Conservation (phyloP, 331 rosid genomes). For the Telfairia occidentalis region DNA sequence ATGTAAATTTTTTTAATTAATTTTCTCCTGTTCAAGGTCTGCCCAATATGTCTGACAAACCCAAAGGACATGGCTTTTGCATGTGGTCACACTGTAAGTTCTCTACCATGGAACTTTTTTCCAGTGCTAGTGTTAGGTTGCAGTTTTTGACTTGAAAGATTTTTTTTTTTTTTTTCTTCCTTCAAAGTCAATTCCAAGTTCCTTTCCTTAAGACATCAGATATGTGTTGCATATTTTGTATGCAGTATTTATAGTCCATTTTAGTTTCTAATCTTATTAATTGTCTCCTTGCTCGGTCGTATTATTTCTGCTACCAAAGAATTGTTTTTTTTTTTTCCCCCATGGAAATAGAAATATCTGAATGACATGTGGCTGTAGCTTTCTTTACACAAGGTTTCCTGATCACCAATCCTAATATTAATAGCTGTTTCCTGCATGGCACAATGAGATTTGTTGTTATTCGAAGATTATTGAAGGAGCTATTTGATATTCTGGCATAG, state of each 20-base stretch:
- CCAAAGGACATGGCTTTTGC: conserved; percentile 96
- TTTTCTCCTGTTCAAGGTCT: conserved; percentile 40
- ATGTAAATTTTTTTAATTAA: conserved; percentile 8
- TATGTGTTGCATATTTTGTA: too few relatives aligned
- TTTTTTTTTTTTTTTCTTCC: too few relatives aligned
- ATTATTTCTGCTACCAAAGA: background rate
- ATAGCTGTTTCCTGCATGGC: background rate
- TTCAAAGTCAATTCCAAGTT: background rate
- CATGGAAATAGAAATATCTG: too few relatives aligned
- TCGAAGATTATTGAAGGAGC: background rate
- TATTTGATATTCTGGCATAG: too few relatives aligned
- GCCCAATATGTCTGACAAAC: conserved; percentile 78
- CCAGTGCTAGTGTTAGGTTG: background rate
- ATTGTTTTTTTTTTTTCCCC: background rate
- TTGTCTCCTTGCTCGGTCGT: too few relatives aligned
- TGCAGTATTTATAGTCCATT: too few relatives aligned
- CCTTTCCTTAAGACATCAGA: background rate
- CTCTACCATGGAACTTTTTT: background rate
- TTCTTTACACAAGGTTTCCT: too few relatives aligned
- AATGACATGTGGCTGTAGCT: too few relatives aligned
- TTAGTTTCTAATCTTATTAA: too few relatives aligned
- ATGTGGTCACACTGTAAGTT: conserved; percentile 87
- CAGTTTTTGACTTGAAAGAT: background rate
- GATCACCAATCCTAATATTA: too few relatives aligned
- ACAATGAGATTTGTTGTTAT: background rate